phyloP scores from a whole-genome alignment of 2,329 filamentous ascomycete species.

The Beauveria sp. region DNA sequence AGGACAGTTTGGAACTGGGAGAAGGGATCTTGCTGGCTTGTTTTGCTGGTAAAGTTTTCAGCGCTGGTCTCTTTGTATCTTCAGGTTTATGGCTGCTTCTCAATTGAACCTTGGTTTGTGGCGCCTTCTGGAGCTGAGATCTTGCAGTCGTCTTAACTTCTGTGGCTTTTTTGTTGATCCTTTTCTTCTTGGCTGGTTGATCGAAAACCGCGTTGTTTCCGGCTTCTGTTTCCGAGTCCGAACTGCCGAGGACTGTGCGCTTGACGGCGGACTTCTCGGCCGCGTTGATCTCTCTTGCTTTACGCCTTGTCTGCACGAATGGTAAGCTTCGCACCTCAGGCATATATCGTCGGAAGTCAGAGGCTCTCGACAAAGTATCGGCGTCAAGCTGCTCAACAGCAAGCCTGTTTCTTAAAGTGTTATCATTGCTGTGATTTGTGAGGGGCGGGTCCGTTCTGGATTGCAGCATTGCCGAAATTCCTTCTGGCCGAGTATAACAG shows the following conservation, averaged over 20 bases:
- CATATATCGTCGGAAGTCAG: constrained; percentile 19
- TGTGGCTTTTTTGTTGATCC: neutral
- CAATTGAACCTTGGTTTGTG: neutral
- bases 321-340: constrained; percentile 4
- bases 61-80: neutral
- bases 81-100: neutral
- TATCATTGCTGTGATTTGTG: too few species aligned
- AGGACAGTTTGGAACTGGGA: too few species aligned
- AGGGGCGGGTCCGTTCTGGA: neutral
- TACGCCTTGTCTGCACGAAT: neutral
- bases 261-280: neutral
- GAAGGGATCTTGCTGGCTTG: neutral
- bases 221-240: neutral
- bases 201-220: neutral
- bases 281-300: neutral
- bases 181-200: neutral
- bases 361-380: neutral
- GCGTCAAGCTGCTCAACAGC: neutral
- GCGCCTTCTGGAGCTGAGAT: neutral
- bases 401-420: neutral
- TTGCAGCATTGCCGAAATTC: too few species aligned
- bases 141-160: too few species aligned
- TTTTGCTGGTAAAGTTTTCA: neutral
- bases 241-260: neutral
- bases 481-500: neutral